Evolutionary conservation across 2,329 filamentous ascomycete species (phyloP).

Genomic region (Stemphylium vesicarium): DNA sequence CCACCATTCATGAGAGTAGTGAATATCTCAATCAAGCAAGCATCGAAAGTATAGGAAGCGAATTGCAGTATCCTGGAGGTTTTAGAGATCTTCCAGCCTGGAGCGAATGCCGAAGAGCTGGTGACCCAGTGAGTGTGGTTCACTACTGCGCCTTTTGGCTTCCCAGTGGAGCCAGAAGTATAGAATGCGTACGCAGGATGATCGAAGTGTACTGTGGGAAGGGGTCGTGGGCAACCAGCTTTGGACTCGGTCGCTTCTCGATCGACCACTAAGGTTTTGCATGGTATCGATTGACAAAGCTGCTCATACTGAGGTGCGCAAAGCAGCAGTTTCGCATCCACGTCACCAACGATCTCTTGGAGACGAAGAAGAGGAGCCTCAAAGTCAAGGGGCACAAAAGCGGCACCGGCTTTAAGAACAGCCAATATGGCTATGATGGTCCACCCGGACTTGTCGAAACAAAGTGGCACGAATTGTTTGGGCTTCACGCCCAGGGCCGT

Average conservation of each 20-base stretch:
- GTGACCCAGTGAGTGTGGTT: slow-evolving; percentile 66
- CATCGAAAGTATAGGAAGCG: slow-evolving; percentile 55
- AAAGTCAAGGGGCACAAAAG: slow-evolving; percentile 49
- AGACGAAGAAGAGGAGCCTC: slow-evolving; percentile 46
- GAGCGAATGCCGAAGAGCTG: slow-evolving; percentile 35
- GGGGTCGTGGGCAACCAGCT: slow-evolving; percentile 36
- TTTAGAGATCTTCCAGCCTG: slow-evolving; percentile 51
- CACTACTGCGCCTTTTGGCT: slow-evolving; percentile 67
- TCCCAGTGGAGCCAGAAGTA: slow-evolving; percentile 63
- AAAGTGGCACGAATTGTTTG: slow-evolving; percentile 40
- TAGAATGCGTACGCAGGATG: slow-evolving; percentile 68
- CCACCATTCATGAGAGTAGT: slow-evolving; percentile 55
- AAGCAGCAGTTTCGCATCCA: slow-evolving; percentile 37
- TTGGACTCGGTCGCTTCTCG: slow-evolving; percentile 49
- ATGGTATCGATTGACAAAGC: slow-evolving; percentile 35
- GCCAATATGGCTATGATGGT: slow-evolving; percentile 46
- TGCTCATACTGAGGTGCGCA: slow-evolving; percentile 33
- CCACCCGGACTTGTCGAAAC: slow-evolving; percentile 48
- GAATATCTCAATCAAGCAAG: slow-evolving; percentile 55
- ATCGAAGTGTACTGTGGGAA: slow-evolving; percentile 49
- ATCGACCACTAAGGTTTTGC: slow-evolving; percentile 41
- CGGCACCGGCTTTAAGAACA: slow-evolving; percentile 46
- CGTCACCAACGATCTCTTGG: slow-evolving; percentile 42
- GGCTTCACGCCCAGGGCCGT: slow-evolving; percentile 33
- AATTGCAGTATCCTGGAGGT: slow-evolving; percentile 63